phyloP scores from a whole-genome alignment of 768 basidiomycete species.

The Phylloporus arenicola region DNA sequence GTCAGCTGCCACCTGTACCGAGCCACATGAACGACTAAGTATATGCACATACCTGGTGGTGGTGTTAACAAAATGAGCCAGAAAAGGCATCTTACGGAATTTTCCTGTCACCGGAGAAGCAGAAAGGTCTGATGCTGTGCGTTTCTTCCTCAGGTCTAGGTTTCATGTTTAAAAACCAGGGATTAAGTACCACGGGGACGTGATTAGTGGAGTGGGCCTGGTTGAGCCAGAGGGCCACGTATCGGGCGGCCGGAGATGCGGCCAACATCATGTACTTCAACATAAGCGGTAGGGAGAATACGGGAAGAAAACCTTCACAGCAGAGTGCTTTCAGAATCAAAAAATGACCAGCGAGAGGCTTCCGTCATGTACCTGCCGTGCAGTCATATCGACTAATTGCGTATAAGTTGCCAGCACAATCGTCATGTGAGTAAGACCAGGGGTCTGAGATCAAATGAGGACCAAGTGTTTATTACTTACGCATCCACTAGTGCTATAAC shows the following conservation, averaged over 20 bases:
- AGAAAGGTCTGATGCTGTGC: constrained; percentile 24
- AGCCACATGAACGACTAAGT: constrained; percentile 2
- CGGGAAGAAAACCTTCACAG: background rate
- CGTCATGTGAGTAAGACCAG: constrained; percentile 3
- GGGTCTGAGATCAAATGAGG: constrained; percentile 37
- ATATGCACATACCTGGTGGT: background rate
- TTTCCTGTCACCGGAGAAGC: constrained; percentile 13
- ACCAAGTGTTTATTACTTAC: constrained; percentile 45
- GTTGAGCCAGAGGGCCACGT: background rate
- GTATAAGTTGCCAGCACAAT: background rate
- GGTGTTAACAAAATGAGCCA: background rate
- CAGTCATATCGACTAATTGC: background rate
- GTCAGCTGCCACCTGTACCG: constrained; percentile 10
- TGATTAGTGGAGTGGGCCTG: background rate
- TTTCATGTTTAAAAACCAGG: constrained; percentile 9
- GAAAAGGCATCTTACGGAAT: constrained; percentile 18
- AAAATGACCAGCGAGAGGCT: background rate
- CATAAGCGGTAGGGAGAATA: background rate
- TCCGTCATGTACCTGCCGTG: background rate
- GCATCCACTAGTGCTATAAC: constrained; percentile 54
- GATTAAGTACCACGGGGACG: constrained; percentile 2
- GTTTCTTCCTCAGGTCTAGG: constrained; percentile 2
- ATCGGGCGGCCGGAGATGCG: background rate
- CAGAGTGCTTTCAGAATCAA: background rate
- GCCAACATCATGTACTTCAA: background rate